Percentiles rank a stretch among this genome's conserved stretches.
Evolutionary conservation across 495 filamentous ascomycete species (phyloP).

Genomic region (Podospora pseudoanserina): DNA sequence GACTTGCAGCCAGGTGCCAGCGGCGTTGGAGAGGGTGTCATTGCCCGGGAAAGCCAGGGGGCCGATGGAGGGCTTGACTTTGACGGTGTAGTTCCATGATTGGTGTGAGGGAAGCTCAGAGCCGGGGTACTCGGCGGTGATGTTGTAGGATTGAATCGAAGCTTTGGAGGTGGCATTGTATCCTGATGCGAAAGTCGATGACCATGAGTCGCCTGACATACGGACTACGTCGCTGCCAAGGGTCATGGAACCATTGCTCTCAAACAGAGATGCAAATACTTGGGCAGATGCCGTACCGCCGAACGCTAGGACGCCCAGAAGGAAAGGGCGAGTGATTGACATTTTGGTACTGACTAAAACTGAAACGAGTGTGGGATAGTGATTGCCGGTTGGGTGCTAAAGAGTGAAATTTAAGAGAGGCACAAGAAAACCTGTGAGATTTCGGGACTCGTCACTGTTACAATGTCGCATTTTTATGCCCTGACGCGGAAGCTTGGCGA

Average conservation of each 20-base stretch:
- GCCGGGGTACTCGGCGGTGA: background rate
- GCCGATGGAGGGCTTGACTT: background rate
- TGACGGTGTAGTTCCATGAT: background rate
- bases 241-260: background rate
- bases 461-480: background rate
- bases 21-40: background rate
- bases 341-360: no score
- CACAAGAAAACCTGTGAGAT: background rate
- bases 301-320: background rate
- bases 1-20: background rate
- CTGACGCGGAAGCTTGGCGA: background rate
- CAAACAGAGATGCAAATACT: background rate
- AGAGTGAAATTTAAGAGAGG: background rate
- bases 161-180: background rate
- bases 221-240: background rate
- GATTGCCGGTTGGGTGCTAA: no score
- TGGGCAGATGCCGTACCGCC: background rate
- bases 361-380: no score
- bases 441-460: background rate
- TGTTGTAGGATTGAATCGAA: background rate
- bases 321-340: no score
- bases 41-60: background rate
- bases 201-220: background rate
- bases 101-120: background rate
- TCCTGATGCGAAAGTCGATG: background rate